phyloP scores from a whole-genome alignment of 805 yeast species.

The Ogataea siamensis region DNA sequence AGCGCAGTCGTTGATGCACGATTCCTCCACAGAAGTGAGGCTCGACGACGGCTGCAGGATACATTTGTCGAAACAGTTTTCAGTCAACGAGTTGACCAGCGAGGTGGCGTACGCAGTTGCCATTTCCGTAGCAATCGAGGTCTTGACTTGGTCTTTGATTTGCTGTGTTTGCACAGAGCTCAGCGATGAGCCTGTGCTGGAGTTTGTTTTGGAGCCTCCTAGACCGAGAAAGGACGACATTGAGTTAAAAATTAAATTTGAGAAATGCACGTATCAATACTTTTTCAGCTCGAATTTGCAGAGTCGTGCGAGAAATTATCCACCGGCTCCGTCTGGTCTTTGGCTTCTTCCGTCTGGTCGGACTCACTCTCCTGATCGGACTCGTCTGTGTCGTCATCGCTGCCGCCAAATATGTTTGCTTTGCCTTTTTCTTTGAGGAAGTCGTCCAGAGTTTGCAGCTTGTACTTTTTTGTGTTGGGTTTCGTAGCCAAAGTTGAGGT shows the following conservation, averaged over 20 bases:
- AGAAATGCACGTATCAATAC: slow-evolving; percentile 3
- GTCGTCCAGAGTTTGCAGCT: slow-evolving; percentile 81
- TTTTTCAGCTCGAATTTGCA: slow-evolving; percentile 3
- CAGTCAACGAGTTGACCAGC: slow-evolving; percentile 78
- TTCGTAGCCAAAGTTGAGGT: neutral
- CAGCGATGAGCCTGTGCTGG: slow-evolving; percentile 11
- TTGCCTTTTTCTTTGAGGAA: slow-evolving; percentile 50
- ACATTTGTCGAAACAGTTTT: slow-evolving; percentile 84
- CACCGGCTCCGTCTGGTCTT: too few species aligned
- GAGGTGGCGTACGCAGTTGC: slow-evolving; percentile 92
- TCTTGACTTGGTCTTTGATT: slow-evolving; percentile 61
- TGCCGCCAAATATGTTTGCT: slow-evolving; percentile 38
- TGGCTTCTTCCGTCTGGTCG: slow-evolving; percentile 30
- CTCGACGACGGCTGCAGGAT: slow-evolving; percentile 56
- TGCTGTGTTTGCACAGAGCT: slow-evolving; percentile 36
- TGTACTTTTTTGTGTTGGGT: slow-evolving; percentile 40
- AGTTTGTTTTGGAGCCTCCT: slow-evolving; percentile 23
- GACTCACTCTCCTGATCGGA: slow-evolving; percentile 30
- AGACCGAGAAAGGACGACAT: slow-evolving; percentile 35
- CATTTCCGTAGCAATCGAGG: slow-evolving; percentile 73
- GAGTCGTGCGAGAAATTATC: too few species aligned
- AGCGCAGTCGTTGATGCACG: slow-evolving; percentile 74
- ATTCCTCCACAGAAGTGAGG: slow-evolving; percentile 50
- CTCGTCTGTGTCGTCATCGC: slow-evolving; percentile 5
- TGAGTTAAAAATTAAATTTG: slow-evolving; percentile 5